phyloP scores from a whole-genome alignment of 176 grass and related monocot species.

The Themeda triandra region DNA sequence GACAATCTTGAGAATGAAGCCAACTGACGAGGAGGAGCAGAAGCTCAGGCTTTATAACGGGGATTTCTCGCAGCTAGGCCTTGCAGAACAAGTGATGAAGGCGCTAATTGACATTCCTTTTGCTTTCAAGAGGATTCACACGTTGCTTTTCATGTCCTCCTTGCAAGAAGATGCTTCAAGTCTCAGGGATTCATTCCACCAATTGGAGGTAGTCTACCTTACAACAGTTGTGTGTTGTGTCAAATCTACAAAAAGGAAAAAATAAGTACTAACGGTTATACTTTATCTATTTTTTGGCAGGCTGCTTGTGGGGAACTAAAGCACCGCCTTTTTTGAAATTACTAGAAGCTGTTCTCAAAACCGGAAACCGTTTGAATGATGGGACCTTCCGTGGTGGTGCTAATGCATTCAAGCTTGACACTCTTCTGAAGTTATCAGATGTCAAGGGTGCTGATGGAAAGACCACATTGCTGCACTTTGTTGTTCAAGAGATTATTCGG shows the following conservation, averaged over 20 bases:
- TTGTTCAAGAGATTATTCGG: slow-evolving; percentile 74
- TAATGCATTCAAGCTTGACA: slow-evolving; percentile 90
- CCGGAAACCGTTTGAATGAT: slow-evolving; percentile 87
- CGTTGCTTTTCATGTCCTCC: slow-evolving; percentile 67
- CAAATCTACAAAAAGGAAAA: not conserved
- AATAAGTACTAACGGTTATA: not conserved
- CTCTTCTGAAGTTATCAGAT: slow-evolving; percentile 81
- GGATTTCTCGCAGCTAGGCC: slow-evolving; percentile 47
- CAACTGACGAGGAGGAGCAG: slow-evolving; percentile 69
- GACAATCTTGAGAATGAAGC: slow-evolving; percentile 81
- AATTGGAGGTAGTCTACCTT: slow-evolving; percentile 68
- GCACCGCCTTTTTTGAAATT: slow-evolving; percentile 79
- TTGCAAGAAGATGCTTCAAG: slow-evolving; percentile 80
- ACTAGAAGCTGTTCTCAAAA: slow-evolving; percentile 90
- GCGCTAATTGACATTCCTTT: slow-evolving; percentile 62
- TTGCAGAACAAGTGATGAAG: slow-evolving; percentile 77
- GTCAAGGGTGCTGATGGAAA: slow-evolving; percentile 73
- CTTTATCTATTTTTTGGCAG: slow-evolving; percentile 30
- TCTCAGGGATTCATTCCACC: slow-evolving; percentile 56
- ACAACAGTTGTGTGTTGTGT: not conserved
- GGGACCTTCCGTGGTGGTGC: slow-evolving; percentile 80
- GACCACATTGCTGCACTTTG: slow-evolving; percentile 84
- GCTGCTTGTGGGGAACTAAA: slow-evolving; percentile 81
- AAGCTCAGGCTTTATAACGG: slow-evolving; percentile 68
- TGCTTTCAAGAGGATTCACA: slow-evolving; percentile 70